phyloP scores from a whole-genome alignment of 805 yeast genomes.

The Saturnispora sanitii region DNA sequence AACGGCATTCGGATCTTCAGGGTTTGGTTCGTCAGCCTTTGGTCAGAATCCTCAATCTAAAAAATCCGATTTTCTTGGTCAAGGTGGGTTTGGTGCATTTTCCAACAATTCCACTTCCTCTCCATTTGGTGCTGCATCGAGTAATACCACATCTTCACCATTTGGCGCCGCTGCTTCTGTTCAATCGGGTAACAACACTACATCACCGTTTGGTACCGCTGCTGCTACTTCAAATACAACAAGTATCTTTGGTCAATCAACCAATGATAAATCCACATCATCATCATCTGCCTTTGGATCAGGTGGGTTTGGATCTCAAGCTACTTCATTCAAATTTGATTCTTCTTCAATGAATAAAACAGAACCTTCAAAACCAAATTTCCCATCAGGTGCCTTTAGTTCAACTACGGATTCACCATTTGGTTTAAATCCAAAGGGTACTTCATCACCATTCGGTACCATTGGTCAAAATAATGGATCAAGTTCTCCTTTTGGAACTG shows the following conservation, averaged over 20 bases:
- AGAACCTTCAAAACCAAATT: not conserved
- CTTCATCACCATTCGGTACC: constrained; percentile 9
- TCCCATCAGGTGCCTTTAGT: not conserved
- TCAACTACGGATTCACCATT: not conserved
- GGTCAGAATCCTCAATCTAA: not conserved
- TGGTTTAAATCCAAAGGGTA: not conserved
- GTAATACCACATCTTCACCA: not conserved
- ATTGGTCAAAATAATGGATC: not conserved
- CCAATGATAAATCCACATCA: not conserved
- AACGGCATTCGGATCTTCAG: constrained; percentile 1
- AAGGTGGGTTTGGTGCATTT: constrained; percentile 6
- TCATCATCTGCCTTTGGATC: not conserved
- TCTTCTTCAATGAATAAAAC: not conserved
- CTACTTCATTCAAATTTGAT: not conserved
- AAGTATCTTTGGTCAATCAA: not conserved
- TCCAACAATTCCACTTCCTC: not conserved
- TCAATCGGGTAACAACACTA: not conserved
- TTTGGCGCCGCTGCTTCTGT: constrained; percentile 1
- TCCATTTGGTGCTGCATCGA: not conserved
- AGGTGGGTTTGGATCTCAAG: not conserved
- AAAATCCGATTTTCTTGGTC: not conserved
- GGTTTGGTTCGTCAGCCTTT: constrained; percentile 3
- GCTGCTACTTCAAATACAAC: not conserved
- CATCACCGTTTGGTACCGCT: not conserved
- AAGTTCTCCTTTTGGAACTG: not conserved